Percentiles rank a stretch among this genome's conserved stretches.
Conservation (phyloP, 495 filamentous ascomycete species). For the Sporormia fimetaria region DNA sequence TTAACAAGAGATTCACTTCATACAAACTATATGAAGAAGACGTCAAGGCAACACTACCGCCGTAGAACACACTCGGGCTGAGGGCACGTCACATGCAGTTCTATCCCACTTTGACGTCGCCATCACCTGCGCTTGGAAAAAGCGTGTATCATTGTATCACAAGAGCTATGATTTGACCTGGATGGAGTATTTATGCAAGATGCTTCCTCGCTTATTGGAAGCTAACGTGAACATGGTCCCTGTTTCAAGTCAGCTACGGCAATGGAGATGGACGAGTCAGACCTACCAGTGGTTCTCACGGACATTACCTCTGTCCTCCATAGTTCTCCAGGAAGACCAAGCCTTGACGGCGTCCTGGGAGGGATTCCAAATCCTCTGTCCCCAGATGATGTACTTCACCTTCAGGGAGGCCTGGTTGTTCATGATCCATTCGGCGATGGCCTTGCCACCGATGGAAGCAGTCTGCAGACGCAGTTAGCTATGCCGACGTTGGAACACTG, state of each 20-base stretch:
- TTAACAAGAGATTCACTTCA: no score
- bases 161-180: no score
- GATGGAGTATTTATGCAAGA: no score
- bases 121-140: no score
- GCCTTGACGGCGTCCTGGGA: slow-evolving; percentile 27
- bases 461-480: slow-evolving; percentile 13
- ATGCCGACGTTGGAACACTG: no score
- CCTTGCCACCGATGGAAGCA: slow-evolving; percentile 19
- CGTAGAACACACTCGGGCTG: no score
- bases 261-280: no score
- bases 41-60: no score
- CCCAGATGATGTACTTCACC: slow-evolving; percentile 41
- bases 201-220: slow-evolving; percentile 3
- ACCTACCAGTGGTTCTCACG: slow-evolving; percentile 32
- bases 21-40: no score
- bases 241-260: background rate
- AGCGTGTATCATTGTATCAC: no score
- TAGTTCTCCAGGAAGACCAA: slow-evolving; percentile 34
- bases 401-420: slow-evolving; percentile 32
- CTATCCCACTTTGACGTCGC: no score
- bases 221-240: slow-evolving; percentile 8
- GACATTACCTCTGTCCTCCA: slow-evolving; percentile 34
- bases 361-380: slow-evolving; percentile 38
- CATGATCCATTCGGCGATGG: slow-evolving; percentile 41
- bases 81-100: no score